These are phyloP conservation scores for Calonectria pseudoturangicola DNA, from an alignment of 2,329 filamentous ascomycete species.

Conservation along the genomic window DNA sequence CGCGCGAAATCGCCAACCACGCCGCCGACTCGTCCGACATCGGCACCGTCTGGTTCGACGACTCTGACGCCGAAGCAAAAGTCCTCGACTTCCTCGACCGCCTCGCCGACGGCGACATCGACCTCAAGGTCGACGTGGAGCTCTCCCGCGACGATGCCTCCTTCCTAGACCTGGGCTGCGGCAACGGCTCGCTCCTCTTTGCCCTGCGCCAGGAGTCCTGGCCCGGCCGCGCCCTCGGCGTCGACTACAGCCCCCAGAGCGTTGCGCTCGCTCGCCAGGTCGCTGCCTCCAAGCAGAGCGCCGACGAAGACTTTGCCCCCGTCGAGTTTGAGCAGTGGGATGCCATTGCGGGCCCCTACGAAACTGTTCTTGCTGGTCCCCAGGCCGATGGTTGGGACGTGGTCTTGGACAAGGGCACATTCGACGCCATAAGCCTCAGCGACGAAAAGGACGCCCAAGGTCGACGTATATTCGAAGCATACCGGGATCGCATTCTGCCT, in stretches of 20 bases:
- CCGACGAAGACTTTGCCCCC: constrained; percentile 40
- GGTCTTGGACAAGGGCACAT: constrained; percentile 98
- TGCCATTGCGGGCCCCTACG: constrained; percentile 69
- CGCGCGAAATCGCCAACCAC: constrained; percentile 82
- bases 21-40: constrained; percentile 83
- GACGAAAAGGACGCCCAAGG: constrained; percentile 72
- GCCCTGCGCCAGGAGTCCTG: constrained; percentile 81
- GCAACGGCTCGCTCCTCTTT: constrained; percentile 94
- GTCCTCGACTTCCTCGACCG: constrained; percentile 80
- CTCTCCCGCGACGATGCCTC: constrained; percentile 63
- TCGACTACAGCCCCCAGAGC: constrained; percentile 89
- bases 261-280: constrained; percentile 84
- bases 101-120: constrained; percentile 54
- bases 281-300: constrained; percentile 57
- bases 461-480: constrained; percentile 82
- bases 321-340: constrained; percentile 77
- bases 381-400: constrained; percentile 83
- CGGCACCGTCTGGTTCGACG: constrained; percentile 97
- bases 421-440: constrained; percentile 92
- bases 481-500: constrained; percentile 79
- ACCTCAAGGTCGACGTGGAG: constrained; percentile 43
- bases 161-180: constrained; percentile 92
- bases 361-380: constrained; percentile 57
- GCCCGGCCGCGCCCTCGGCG: constrained; percentile 83
- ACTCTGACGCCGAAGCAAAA: constrained; percentile 90